Evolutionary conservation across 2,329 filamentous ascomycete genomes (phyloP), one percentile per base, ranked within the genome.

Genomic region (Pleoardoris graminearum): DNA sequence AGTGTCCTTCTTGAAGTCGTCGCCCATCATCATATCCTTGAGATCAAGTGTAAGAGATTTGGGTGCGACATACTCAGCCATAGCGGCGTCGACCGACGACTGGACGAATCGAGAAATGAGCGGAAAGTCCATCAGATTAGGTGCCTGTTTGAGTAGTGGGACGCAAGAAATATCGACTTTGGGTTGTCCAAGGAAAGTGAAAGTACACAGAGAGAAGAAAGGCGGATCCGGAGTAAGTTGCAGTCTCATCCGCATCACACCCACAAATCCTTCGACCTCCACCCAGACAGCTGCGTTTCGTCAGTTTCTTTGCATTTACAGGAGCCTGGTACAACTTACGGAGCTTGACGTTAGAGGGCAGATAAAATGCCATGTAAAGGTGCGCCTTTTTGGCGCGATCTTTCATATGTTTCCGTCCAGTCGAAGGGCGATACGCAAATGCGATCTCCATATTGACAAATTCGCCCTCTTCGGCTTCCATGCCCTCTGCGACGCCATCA

Each of bases 1-100:
- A 0, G 87, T 89, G 56, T 91, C 87, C 66, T 90, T 90, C 71
- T 90, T 91, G 76, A 88, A 90, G 62, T 91, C 88, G 52, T 90
- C 87, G 3, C 88, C 88, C 7, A 88, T 81, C 11, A 91, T 80
- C 85, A 90, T 90, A 54, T 89, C 86, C 67, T 90, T 89, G 29
- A 91, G 75, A 66, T 91, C 85, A 5, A 91, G 76, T 0, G 88
- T 90, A 47, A 90, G 73, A 50, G 85, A 89, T 74, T 89, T 90
- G 0, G 88, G 88, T 0, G 88, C 88, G 1, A 91, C 88, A 58
- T 90, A 91, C 66, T 90, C 84, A 0, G 87, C 85, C 65, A 90
- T 79, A 0, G 88, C 87, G 1, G 88, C 87, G 59, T 90, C 86
- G 45, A 91, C 85, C 1, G 87, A 83, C 0, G 84, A 87, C 61